Base-by-base conservation (phyloP, 441 rosid species). In the Adansonia grandidieri region DNA sequence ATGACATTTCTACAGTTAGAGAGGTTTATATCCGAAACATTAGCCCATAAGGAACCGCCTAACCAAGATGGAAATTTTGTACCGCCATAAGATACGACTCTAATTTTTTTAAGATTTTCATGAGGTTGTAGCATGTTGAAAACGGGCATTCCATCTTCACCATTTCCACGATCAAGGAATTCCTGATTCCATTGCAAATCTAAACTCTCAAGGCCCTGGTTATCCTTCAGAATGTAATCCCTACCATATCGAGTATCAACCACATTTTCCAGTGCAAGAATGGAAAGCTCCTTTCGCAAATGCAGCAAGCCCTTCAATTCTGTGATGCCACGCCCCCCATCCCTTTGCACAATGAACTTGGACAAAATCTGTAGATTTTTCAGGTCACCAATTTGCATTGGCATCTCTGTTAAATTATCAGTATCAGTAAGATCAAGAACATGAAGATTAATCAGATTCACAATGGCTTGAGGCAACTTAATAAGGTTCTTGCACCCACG, bases 51-150 rank as follows among this genome's bases (percentile, higher is more conserved):
- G 51, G 73, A 65, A 62, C 14, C 74, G n/a, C 74, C 82, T 0
- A 78, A 56, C 84, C 84, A 82, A 45, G 77, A 51, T 17, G 84
- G 84, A 28, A 82, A 78, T 10, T 20, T 20, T 13, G 14, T 44
- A 71, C 84, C 84, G 10, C 73, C 75, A 53, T 74, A 82, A 44
- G 14, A 69, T 5, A 13, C 10, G 56, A 82, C 65, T 65, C 48
- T 69, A 48, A 82, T 66, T 42, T 57, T 53, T 61, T 63, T 70
- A 62, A 82, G 76, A 44, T 78, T 82, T 47, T 32, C 40, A 69
- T 71, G 73, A 22, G 84, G 84, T 37, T 71, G 73, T 32, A 82
- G 74, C 50, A 32, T n/a, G 68, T 68, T 24, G 10, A 82, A 66
- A 48, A 82, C 77, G 17, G 40, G 50, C 79, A 51, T 10, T 19